Evolutionary conservation across 805 yeast species (phyloP).

Genomic region (Candida taoyuanica): DNA sequence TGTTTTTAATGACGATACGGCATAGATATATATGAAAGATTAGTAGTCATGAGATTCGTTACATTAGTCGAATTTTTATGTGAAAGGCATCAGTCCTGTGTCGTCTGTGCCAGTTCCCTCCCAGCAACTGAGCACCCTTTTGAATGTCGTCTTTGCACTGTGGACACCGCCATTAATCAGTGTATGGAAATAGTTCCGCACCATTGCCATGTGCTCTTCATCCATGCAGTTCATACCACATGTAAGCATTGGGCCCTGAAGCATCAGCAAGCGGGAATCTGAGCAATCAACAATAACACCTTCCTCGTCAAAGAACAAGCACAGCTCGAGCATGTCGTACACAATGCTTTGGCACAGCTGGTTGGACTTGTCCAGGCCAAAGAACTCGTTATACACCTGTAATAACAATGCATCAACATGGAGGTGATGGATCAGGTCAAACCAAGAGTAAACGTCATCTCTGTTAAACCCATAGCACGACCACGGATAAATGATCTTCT

Average conservation of each 20-base stretch:
- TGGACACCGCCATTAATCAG: constrained; percentile 18
- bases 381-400: constrained; percentile 29
- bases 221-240: constrained; percentile 20
- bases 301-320: constrained; percentile 16
- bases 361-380: constrained; percentile 30
- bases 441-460: constrained; percentile 23
- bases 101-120: constrained; percentile 14
- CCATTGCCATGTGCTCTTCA: constrained; percentile 8
- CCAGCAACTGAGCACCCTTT: constrained; percentile 19
- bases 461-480: constrained; percentile 21
- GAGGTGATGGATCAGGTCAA: constrained; percentile 27
- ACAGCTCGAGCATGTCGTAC: constrained; percentile 15
- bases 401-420: constrained; percentile 35
- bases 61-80: constrained; percentile 4
- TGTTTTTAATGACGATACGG: neutral
- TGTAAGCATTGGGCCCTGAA: constrained; percentile 22
- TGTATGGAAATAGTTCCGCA: constrained; percentile 15
- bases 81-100: constrained; percentile 20
- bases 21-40: too few relatives aligned
- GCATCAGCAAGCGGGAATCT: constrained; percentile 22
- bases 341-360: constrained; percentile 18
- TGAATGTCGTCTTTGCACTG: constrained; percentile 19
- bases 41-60: too few relatives aligned
- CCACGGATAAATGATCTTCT: constrained; percentile 13
- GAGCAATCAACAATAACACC: constrained; percentile 6